Percentiles rank a stretch among this genome's conserved stretches.
These are phyloP conservation scores for Cordyceps farinosa DNA, from an alignment of 2,329 filamentous ascomycete species.

Conservation along the genomic window DNA sequence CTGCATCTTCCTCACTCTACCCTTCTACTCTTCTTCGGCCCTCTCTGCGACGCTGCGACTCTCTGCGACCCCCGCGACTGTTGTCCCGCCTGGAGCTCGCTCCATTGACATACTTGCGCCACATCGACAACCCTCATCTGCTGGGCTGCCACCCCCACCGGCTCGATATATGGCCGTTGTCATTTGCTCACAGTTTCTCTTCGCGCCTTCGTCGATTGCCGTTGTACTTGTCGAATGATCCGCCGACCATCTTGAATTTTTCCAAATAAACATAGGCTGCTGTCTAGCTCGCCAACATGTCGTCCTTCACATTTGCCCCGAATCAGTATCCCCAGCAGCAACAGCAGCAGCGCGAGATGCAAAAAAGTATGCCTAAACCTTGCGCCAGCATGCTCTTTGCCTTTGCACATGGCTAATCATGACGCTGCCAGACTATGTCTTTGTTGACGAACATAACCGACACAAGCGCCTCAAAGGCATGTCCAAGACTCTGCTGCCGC, in stretches of 20 bases:
- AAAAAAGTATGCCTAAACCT: constrained; percentile 11
- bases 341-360: constrained; percentile 47
- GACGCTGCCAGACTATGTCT: constrained; percentile 78
- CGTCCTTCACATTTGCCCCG: constrained; percentile 72
- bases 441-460: constrained; percentile 97
- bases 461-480: constrained; percentile 94
- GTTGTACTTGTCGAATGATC: constrained; percentile 3
- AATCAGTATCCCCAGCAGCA: constrained; percentile 43
- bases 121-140: constrained; percentile 4
- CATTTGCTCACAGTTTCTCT: background rate
- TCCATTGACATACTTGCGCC: constrained; percentile 4
- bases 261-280: constrained; percentile 61
- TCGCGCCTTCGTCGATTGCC: background rate
- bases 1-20: background rate
- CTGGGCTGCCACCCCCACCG: constrained; percentile 8
- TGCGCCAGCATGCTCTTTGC: background rate
- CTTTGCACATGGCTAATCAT: constrained; percentile 28
- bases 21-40: background rate
- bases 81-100: background rate
- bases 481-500: constrained; percentile 16
- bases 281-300: constrained; percentile 65
- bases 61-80: background rate
- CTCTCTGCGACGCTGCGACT: background rate
- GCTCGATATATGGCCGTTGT: constrained; percentile 15
- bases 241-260: background rate